Percentiles rank a stretch among this genome's conserved stretches.
Conservation (phyloP, 1,284 basidiomycete genomes). For the Moniliophthora roreri region DNA sequence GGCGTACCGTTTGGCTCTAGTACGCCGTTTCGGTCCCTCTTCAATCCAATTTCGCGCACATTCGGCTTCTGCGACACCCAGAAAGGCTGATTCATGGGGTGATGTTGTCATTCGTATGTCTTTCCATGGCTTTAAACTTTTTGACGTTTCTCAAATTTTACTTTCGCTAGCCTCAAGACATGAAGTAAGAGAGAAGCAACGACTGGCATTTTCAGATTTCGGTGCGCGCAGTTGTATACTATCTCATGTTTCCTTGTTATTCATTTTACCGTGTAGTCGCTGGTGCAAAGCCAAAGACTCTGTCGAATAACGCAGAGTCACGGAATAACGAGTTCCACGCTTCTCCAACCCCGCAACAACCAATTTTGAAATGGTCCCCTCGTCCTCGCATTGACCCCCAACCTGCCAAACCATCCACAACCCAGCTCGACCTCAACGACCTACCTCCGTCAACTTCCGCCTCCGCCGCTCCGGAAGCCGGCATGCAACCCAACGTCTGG, state of each 20-base stretch:
- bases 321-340: too few species aligned
- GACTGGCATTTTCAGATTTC: too few species aligned
- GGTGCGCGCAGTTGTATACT: too few species aligned
- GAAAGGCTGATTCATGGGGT: slow-evolving; percentile 23
- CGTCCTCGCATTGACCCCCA: too few species aligned
- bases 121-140: not conserved
- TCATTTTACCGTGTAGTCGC: too few species aligned
- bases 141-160: not conserved
- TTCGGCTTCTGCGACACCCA: slow-evolving; percentile 19
- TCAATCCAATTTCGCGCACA: slow-evolving; percentile 15
- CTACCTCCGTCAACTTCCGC: not conserved
- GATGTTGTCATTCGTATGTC: slow-evolving; percentile 36
- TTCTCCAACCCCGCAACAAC: too few species aligned
- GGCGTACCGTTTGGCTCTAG: slow-evolving; percentile 11
- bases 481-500: not conserved
- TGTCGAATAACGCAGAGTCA: too few species aligned
- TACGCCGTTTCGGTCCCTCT: slow-evolving; percentile 6
- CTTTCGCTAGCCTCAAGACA: slow-evolving; percentile 19
- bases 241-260: too few species aligned
- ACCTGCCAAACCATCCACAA: too few species aligned
- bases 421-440: not conserved
- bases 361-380: too few species aligned
- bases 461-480: too few species aligned
- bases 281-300: too few species aligned
- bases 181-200: not conserved